Evolutionary conservation across 148 eudicot species (phyloP).

Genomic region (Heliamphora exappendiculata): DNA sequence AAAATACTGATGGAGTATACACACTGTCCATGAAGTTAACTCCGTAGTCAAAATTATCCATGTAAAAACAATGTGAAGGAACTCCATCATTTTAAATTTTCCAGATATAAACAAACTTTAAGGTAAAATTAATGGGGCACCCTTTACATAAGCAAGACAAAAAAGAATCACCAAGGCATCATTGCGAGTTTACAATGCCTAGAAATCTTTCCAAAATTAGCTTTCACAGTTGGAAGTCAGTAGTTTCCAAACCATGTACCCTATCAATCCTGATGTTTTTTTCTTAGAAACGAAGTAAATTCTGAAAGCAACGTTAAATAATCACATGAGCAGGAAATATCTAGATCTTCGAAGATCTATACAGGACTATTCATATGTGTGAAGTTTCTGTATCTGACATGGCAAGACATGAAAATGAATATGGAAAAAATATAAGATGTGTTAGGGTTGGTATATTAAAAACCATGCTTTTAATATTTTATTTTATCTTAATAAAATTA

Average conservation of each 20-base stretch:
- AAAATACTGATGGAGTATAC: neutral
- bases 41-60: neutral
- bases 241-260: neutral
- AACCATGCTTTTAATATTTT: too few relatives aligned
- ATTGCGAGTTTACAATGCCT: neutral
- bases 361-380: neutral
- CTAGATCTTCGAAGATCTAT: neutral
- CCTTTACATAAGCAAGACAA: neutral
- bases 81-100: neutral
- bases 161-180: neutral
- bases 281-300: neutral
- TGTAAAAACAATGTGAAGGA: neutral
- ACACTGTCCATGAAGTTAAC: neutral
- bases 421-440: too few relatives aligned
- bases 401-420: too few relatives aligned
- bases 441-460: too few relatives aligned
- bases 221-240: neutral
- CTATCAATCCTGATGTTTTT: neutral
- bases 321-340: neutral
- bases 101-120: neutral
- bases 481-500: too few relatives aligned
- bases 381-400: neutral
- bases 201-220: neutral
- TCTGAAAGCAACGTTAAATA: neutral
- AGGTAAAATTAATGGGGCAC: neutral